Percentiles rank a stretch among this genome's conserved stretches.
Conservation (phyloP, 176 grass and related monocot species). For the Triticum turgidum region DNA sequence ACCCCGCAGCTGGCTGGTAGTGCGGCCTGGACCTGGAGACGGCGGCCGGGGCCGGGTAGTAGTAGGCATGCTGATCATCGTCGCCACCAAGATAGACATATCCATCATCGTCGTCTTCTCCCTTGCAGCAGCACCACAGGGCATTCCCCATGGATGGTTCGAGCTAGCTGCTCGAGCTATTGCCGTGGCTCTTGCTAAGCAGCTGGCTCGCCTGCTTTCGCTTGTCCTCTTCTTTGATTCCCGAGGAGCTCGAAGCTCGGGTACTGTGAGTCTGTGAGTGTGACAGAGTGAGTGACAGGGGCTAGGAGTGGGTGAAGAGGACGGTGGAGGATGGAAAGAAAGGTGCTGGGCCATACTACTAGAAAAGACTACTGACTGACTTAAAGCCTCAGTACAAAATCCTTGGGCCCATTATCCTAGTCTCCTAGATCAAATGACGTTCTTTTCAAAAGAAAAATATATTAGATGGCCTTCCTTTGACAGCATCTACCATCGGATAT, state of each 20-base stretch:
- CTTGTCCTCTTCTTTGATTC: neutral
- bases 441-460: no score
- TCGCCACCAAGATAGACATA: neutral
- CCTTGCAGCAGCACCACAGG: constrained; percentile 14
- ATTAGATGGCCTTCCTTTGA: no score
- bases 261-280: neutral
- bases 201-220: neutral
- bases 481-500: no score
- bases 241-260: neutral
- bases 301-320: constrained; percentile 13
- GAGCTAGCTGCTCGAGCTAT: neutral
- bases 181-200: neutral
- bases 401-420: no score
- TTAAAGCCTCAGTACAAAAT: no score
- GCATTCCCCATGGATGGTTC: constrained; percentile 2
- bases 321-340: neutral
- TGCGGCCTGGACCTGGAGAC: constrained; percentile 1
- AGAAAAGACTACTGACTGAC: no score
- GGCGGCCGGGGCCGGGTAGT: neutral
- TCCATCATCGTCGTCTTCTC: neutral
- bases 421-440: no score
- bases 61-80: neutral
- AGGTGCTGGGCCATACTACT: neutral
- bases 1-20: neutral
- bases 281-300: neutral